Base-by-base conservation (phyloP, 371 early-diverging fungal genomes). In the Rhizopus arrhizus region DNA sequence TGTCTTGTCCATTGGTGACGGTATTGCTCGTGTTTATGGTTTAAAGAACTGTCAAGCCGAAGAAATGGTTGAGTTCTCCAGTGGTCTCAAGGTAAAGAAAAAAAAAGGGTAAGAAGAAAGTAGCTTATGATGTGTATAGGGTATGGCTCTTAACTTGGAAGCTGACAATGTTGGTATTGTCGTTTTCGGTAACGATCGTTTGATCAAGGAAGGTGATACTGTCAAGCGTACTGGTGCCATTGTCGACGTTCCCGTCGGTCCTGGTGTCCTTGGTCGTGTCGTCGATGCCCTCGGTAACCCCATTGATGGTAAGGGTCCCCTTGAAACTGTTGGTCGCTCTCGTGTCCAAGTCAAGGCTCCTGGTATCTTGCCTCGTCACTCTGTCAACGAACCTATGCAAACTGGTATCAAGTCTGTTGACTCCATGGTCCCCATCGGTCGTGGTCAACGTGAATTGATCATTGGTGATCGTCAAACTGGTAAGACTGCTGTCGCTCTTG, bases 21-120 rank as follows among this genome's bases (percentile, higher is more conserved):
- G 97, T 95, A 96, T 97, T 84, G 97, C 97, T 66, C 95, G 96
- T 89, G 95, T 97, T 67, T 96, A 95, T 62, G 97, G 97, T 63
- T 85, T 97, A 77, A 93, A 92, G 87, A 97, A 97, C 83, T 88
- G 89, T 73, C 96, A 97, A 85, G 96, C 97, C 75, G 97, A 97
- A 84, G 97, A 97, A 86, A 96, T 97, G 97, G 97, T 97, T 75
- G 96, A 97, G 73, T 97, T 97, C 89, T 93, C 95, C 72, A 90
- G 91, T 75, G 97, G 97, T 77, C 83, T 97, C 62, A 94, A 92
- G 91, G 93, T 89, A 78, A 56, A 22, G 42, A 12, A 41, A 10
- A 22, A 45, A 47, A 22, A 31, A 38, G 48, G 48, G 15, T 5
- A 43, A 43, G 0, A 6, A 43, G 15, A 43, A 11, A 5, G 7